phyloP scores from a whole-genome alignment of 306 rosid species.

The Cercis canadensis region DNA sequence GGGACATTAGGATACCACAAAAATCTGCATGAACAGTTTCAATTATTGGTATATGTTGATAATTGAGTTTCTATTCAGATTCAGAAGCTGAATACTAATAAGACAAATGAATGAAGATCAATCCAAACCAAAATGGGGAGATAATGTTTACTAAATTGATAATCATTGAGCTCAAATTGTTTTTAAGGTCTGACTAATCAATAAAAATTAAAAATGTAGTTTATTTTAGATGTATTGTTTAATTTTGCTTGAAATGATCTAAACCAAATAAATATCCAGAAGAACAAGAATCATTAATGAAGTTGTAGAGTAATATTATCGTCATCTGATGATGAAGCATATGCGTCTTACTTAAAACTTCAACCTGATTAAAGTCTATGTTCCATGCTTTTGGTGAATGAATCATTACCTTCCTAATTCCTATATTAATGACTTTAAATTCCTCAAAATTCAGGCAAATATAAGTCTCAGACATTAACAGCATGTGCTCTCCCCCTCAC shows the following conservation, averaged over 20 bases:
- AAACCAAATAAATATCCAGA: background rate
- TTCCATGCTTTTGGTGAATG: background rate
- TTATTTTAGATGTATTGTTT: slow-evolving; percentile 4
- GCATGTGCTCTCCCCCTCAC: background rate
- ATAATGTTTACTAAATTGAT: background rate
- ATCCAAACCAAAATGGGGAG: background rate
- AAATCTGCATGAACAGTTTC: slow-evolving; percentile 30
- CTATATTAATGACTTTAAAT: slow-evolving; percentile 16
- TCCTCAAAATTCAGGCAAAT: slow-evolving; percentile 1
- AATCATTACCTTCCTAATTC: background rate
- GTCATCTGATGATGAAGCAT: slow-evolving; percentile 1
- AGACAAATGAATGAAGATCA: background rate
- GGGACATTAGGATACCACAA: slow-evolving; percentile 11
- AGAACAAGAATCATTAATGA: background rate
- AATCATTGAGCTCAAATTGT: background rate
- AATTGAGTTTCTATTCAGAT: background rate
- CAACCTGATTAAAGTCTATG: background rate
- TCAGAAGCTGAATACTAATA: slow-evolving; percentile 6
- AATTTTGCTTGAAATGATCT: slow-evolving; percentile 4
- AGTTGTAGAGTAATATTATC: slow-evolving; percentile 1
- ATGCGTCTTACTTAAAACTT: background rate
- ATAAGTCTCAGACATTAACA: slow-evolving; percentile 6
- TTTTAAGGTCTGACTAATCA: slow-evolving; percentile 11
- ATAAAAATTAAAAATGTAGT: background rate
- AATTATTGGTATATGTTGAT: background rate